Evolutionary conservation across 2,329 filamentous ascomycete species (phyloP).

Genomic region (Thielaviopsis populi): DNA sequence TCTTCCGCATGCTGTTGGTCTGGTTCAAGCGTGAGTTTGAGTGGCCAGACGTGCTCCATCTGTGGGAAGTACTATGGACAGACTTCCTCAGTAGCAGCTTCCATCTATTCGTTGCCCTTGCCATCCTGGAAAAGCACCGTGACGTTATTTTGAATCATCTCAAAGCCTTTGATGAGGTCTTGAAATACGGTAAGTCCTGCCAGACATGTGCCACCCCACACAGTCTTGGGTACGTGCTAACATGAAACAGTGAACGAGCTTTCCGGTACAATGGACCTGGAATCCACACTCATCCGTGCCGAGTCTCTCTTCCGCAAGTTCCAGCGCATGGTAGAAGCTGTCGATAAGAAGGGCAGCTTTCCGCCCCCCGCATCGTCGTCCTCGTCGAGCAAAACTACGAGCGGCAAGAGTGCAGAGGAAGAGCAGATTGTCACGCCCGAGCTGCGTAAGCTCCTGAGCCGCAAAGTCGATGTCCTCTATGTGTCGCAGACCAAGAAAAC

Average conservation of each 20-base stretch:
- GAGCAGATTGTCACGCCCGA: constrained; percentile 42
- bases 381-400: constrained; percentile 16
- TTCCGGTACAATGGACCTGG: constrained; percentile 79
- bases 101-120: constrained; percentile 84
- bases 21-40: constrained; percentile 98
- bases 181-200: constrained; percentile 68
- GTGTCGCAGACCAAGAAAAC: constrained; percentile 22
- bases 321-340: constrained; percentile 72
- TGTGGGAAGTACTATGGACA: constrained; percentile 94
- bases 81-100: constrained; percentile 81
- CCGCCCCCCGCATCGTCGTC: constrained; percentile 30
- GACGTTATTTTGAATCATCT: constrained; percentile 92
- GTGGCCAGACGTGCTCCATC: constrained; percentile 69
- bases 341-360: constrained; percentile 84
- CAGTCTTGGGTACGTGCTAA: background rate
- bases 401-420: constrained; percentile 23
- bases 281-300: constrained; percentile 71
- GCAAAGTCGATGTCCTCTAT: constrained; percentile 28
- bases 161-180: constrained; percentile 85
- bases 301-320: constrained; percentile 81
- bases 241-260: constrained; percentile 70
- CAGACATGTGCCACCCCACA: no score
- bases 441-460: constrained; percentile 37
- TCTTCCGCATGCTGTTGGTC: constrained; percentile 96
- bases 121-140: constrained; percentile 90